Evolutionary conservation across 192 early-diverging fungal genomes (phyloP), one percentile per base, ranked within the genome.

Genomic region (Helicostylum pulchrum): DNA sequence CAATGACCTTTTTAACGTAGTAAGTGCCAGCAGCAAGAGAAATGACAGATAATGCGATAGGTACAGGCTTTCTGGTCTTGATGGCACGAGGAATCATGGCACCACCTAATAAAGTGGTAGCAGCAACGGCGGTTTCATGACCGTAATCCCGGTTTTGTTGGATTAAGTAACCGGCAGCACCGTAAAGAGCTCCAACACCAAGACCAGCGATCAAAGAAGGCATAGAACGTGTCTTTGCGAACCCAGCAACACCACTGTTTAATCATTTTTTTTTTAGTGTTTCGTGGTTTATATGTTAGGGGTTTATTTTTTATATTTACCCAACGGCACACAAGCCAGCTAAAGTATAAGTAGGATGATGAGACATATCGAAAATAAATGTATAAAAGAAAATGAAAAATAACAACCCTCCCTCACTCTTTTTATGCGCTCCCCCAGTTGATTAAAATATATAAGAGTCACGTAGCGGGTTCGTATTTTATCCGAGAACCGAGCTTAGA

Each of bases 1-100:
- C 78, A 0, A 73, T 65, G 46, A 79, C 69, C 44, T 79, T 79
- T 32, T 79, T 79, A 8, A 55, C 61, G 61, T 79, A 79, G 44
- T 77, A 79, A 23, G 65, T 68, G n/a, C 78, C 78, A 32, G 70
- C 75, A 31, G 63, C 66, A 15, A 77, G 7, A 10, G 78, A 76
- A 14, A 62, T 48, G 23, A 77, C 50, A 21, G 71, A 53, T 4
- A 79, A 62, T 20, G 68, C 65, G 8, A 74, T 43, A 21, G 78
- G 72, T 10, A 79, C 52, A 39, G 78, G 75, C 46, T 71, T 79
- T 19, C 46, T 56, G 11, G 56, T 72, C 12, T 65, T 66, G 6
- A 79, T 54, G 9, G 75, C 67, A 48, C 78, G 67, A 15, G 78
- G 78, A 56, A 74, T 50, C 68, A 72, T 74, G 45, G 62, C 26